Evolutionary conservation across 2,329 filamentous ascomycete genomes (phyloP).

Genomic region (Hypoxylon sp.): DNA sequence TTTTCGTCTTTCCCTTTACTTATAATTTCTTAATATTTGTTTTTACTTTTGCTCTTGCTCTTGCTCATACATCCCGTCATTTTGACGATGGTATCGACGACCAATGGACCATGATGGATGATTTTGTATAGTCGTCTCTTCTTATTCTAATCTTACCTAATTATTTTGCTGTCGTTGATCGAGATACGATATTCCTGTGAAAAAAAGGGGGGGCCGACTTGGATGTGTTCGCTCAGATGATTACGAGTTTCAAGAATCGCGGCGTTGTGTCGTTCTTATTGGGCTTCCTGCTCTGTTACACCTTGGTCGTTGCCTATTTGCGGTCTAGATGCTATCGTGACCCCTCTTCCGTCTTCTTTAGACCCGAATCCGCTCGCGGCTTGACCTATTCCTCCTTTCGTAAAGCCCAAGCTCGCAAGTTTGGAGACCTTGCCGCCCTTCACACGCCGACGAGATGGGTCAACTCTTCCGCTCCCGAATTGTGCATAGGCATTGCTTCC

Average conservation of each 20-base stretch:
- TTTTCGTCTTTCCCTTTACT: too few species aligned
- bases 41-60: too few species aligned
- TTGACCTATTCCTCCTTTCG: constrained; percentile 40
- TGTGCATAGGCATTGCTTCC: constrained; percentile 37
- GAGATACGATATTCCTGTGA: too few species aligned
- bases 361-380: constrained; percentile 36
- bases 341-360: constrained; percentile 40
- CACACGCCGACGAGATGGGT: constrained; percentile 30
- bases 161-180: too few species aligned
- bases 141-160: too few species aligned
- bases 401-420: constrained; percentile 35
- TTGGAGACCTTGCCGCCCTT: constrained; percentile 34
- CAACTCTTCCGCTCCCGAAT: constrained; percentile 29
- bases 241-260: constrained; percentile 25
- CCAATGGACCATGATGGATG: constrained; percentile 5
- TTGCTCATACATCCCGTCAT: too few species aligned
- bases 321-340: constrained; percentile 39
- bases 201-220: neutral
- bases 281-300: constrained; percentile 38
- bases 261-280: constrained; percentile 35
- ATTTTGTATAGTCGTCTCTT: too few species aligned
- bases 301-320: constrained; percentile 30
- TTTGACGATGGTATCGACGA: neutral
- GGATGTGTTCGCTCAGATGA: constrained; percentile 17
- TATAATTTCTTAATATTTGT: too few species aligned